Percentiles rank a stretch among this genome's conserved stretches.
Conservation (phyloP, 208 protist species). For the Acanthamoeba royreba region DNA sequence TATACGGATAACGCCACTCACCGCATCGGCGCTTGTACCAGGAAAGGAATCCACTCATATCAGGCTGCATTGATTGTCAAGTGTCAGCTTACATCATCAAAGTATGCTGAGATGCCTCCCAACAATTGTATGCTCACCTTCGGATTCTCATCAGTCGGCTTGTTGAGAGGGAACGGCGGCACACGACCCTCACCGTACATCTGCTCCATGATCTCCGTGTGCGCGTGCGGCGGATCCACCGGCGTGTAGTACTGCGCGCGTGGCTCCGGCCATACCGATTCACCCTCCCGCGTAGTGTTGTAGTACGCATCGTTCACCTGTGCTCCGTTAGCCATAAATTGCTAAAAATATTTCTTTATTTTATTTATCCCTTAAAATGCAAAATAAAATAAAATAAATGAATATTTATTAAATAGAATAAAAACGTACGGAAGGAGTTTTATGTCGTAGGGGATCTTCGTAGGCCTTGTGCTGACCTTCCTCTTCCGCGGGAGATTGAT, state of each 20-base stretch:
- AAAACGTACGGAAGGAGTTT: too few relatives aligned
- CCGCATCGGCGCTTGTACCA: neutral
- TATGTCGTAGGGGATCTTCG: neutral
- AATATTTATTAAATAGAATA: too few relatives aligned
- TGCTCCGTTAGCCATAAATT: neutral
- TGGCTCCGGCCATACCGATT: neutral
- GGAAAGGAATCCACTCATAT: neutral
- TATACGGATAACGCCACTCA: neutral
- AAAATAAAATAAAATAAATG: too few relatives aligned
- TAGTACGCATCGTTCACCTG: neutral
- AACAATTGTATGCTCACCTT: neutral
- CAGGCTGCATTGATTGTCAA: too few relatives aligned
- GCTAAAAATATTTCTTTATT: too few relatives aligned
- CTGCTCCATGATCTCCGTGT: slow-evolving; percentile 28
- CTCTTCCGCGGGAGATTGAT: neutral
- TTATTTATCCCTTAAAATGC: too few relatives aligned
- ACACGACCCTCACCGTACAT: neutral
- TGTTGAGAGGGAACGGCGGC: neutral
- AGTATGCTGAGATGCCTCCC: too few relatives aligned
- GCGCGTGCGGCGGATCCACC: neutral
- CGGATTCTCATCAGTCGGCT: too few relatives aligned
- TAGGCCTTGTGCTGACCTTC: neutral
- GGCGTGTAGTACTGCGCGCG: neutral
- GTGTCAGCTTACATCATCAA: too few relatives aligned
- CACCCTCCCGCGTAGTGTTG: neutral